Evolutionary conservation across 1,139 yeast genomes (phyloP).

Genomic region (Suhomyces anneliseae): DNA sequence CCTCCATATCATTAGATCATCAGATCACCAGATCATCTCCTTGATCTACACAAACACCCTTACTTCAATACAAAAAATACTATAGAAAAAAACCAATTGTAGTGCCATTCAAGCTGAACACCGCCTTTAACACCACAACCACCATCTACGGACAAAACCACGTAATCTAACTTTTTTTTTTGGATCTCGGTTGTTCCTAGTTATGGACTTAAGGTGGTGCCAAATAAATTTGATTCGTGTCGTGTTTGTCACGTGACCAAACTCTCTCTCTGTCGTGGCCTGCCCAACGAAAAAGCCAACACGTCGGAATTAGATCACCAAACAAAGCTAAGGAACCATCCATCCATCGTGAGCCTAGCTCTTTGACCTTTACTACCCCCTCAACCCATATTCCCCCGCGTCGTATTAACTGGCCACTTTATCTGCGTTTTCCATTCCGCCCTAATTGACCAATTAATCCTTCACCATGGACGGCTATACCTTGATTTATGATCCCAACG

Average conservation of each 20-base stretch:
- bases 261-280: not conserved
- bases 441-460: not conserved
- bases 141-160: too few species aligned
- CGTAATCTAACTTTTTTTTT: too few species aligned
- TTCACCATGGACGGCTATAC: constrained; percentile 52
- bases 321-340: constrained; percentile 1
- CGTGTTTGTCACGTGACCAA: constrained; percentile 2
- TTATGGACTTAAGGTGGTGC: too few species aligned
- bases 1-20: too few species aligned
- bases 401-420: not conserved
- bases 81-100: too few species aligned
- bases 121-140: too few species aligned
- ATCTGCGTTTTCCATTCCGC: not conserved
- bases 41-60: too few species aligned
- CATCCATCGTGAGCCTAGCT: not conserved
- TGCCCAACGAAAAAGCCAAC: constrained; percentile 9
- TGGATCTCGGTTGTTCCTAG: too few species aligned
- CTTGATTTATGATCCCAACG: constrained; percentile 71
- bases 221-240: not conserved
- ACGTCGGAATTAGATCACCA: constrained; percentile 11
- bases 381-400: not conserved
- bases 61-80: too few species aligned
- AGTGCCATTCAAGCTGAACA: too few species aligned
- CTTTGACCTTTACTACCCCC: not conserved
- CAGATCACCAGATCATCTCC: too few species aligned